Evolutionary conservation across 1,284 basidiomycete species (phyloP).

Genomic region (Fomes fomentarius): DNA sequence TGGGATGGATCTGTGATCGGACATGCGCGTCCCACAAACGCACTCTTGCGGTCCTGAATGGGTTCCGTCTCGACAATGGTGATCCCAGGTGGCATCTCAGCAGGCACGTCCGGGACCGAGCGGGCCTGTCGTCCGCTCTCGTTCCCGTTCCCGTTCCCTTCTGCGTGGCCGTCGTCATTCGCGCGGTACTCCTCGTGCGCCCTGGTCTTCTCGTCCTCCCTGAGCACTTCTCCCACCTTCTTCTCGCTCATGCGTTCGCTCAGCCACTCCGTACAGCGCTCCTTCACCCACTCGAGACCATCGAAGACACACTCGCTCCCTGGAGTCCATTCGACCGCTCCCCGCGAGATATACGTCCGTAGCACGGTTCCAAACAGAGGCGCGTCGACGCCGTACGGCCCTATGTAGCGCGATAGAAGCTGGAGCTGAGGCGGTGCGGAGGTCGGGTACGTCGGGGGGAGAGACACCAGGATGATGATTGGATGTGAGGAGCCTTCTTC

Average conservation of each 20-base stretch:
- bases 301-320: slow-evolving; percentile 88
- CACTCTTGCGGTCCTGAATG: slow-evolving; percentile 82
- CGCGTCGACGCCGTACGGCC: slow-evolving; percentile 74
- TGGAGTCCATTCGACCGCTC: slow-evolving; percentile 74
- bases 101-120: slow-evolving; percentile 18
- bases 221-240: slow-evolving; percentile 56
- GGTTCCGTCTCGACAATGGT: slow-evolving; percentile 72
- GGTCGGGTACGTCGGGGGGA: slow-evolving; percentile 74
- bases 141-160: slow-evolving; percentile 27
- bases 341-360: slow-evolving; percentile 79
- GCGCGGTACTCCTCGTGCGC: not conserved
- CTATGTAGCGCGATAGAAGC: slow-evolving; percentile 85
- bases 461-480: slow-evolving; percentile 72
- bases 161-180: slow-evolving; percentile 5
- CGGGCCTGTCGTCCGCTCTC: slow-evolving; percentile 8
- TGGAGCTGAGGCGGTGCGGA: slow-evolving; percentile 80
- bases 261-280: slow-evolving; percentile 74
- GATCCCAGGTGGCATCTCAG: slow-evolving; percentile 60
- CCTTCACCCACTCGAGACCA: slow-evolving; percentile 79
- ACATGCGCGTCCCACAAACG: slow-evolving; percentile 85
- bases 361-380: slow-evolving; percentile 77
- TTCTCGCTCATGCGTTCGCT: slow-evolving; percentile 60
- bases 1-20: slow-evolving; percentile 77
- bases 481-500: slow-evolving; percentile 9
- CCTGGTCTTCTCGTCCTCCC: slow-evolving; percentile 54